These are phyloP conservation scores for Bothriochloa decipiens DNA, from an alignment of 176 grass and related monocot species.

Conservation along the genomic window DNA sequence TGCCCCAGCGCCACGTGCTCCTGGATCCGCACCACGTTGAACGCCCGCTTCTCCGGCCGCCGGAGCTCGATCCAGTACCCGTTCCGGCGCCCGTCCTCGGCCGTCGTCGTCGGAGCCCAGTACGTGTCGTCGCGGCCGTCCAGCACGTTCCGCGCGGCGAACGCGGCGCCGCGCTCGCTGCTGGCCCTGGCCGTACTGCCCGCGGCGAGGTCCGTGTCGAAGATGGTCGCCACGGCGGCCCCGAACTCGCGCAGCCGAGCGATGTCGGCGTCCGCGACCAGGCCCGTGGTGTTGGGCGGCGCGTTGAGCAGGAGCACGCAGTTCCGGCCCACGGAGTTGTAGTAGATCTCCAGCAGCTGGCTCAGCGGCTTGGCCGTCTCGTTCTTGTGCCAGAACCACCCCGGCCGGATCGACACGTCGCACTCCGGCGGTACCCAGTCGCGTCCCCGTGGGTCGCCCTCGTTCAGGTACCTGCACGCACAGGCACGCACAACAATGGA, in stretches of 20 bases:
- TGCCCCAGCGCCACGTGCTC: conserved; percentile 84
- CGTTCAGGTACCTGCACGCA: conserved; percentile 72
- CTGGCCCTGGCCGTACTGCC: conserved; percentile 61
- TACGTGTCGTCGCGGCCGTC: conserved; percentile 72
- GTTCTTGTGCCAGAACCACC: conserved; percentile 98
- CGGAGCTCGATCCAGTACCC: conserved; percentile 84
- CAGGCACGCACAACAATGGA: neutral
- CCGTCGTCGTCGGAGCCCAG: conserved; percentile 48
- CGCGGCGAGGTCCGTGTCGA: conserved; percentile 63
- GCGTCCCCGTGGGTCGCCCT: conserved; percentile 62
- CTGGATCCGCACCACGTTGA: conserved; percentile 88
- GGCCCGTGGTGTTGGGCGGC: conserved; percentile 78
- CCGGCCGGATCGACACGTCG: conserved; percentile 86
- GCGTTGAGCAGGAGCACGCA: conserved; percentile 96
- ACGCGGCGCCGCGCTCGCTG: conserved; percentile 71
- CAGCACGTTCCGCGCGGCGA: conserved; percentile 61
- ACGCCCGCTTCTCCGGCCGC: neutral
- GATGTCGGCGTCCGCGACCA: conserved; percentile 65
- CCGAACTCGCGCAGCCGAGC: conserved; percentile 69
- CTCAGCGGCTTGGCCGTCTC: conserved; percentile 81
- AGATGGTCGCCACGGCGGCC: conserved; percentile 58
- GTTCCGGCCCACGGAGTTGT: conserved; percentile 89
- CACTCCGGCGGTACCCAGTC: conserved; percentile 98
- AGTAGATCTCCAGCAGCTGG: conserved; percentile 80
- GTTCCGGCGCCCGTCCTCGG: conserved; percentile 13